phyloP scores from a whole-genome alignment of 225 moss, liverwort and hornwort species.

The Bryoerythrophyllum caledonicum region DNA sequence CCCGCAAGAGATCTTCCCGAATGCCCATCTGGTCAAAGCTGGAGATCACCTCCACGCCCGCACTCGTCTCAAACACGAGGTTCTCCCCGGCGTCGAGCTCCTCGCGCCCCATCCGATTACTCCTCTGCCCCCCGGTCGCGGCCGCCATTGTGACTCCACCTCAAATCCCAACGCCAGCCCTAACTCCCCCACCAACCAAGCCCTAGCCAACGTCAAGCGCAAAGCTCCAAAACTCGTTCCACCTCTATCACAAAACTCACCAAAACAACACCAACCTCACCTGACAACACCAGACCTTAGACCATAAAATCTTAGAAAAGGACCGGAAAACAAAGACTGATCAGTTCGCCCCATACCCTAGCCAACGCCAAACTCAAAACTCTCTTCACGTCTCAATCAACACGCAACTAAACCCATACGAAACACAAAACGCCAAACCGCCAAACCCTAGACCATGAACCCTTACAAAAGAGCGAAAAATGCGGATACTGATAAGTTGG shows the following conservation, averaged over 20 bases:
- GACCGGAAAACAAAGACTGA: too few species aligned
- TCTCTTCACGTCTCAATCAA: not conserved
- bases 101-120: conserved; percentile 55
- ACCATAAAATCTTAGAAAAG: not conserved
- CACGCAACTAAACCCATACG: not conserved
- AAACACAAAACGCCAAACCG: too few species aligned
- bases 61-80: conserved; percentile 35
- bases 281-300: conserved; percentile 1
- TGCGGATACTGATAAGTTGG: not conserved
- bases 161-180: not conserved
- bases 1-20: conserved; percentile 57
- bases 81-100: conserved; percentile 29
- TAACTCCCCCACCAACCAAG: not conserved
- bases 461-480: not conserved
- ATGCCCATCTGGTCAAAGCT: conserved; percentile 67
- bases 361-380: not conserved
- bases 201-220: conserved; percentile 1
- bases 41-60: conserved; percentile 53
- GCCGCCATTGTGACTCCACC: conserved; percentile 25
- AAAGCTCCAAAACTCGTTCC: not conserved
- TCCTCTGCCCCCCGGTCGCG: conserved; percentile 25
- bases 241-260: not conserved
- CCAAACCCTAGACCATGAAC: conserved; percentile 11
- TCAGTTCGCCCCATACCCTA: not conserved
- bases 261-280: not conserved